Evolutionary conservation across 2,329 filamentous ascomycete species (phyloP).

Genomic region (Epichloe uncinata): DNA sequence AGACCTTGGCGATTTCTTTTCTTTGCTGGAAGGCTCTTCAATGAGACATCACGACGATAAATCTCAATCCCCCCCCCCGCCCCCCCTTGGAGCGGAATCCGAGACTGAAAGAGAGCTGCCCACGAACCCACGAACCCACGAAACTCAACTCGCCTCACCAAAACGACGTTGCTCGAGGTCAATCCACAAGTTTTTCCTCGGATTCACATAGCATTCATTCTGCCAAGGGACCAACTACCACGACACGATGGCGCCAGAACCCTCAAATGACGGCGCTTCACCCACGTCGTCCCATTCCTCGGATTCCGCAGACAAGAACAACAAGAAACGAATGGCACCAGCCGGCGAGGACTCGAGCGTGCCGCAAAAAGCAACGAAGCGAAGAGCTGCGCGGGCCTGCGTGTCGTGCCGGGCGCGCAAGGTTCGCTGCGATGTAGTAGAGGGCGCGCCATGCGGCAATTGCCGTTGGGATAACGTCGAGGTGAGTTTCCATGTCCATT

Average conservation of each 20-base stretch:
- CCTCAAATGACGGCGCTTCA: conserved; percentile 15
- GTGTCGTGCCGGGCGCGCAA: conserved; percentile 81
- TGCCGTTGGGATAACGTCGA: conserved; percentile 70
- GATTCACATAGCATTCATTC: not conserved
- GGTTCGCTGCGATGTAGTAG: conserved; percentile 86
- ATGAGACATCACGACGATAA: conserved; percentile 3
- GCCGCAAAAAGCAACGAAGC: conserved; percentile 47
- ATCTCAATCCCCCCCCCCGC: not conserved
- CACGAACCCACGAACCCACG: not conserved
- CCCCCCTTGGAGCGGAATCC: not conserved
- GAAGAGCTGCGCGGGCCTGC: conserved; percentile 82
- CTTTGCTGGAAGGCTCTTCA: not conserved
- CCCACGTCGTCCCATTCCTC: conserved; percentile 15
- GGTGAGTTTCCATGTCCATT: conserved; percentile 14
- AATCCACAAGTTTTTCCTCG: not conserved
- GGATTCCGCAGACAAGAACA: conserved; percentile 14
- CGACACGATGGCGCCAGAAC: conserved; percentile 10
- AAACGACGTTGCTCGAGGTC: too few relatives aligned
- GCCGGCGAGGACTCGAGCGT: conserved; percentile 15
- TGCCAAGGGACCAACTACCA: not conserved
- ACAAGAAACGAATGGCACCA: conserved; percentile 21
- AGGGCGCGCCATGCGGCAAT: conserved; percentile 77
- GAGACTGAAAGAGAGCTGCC: not conserved
- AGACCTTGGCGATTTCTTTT: not conserved
- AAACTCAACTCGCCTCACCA: too few relatives aligned